Percentiles rank a stretch among this genome's conserved stretches.
phyloP scores from a whole-genome alignment of 805 yeast species.

The Teunomyces tritomae region DNA sequence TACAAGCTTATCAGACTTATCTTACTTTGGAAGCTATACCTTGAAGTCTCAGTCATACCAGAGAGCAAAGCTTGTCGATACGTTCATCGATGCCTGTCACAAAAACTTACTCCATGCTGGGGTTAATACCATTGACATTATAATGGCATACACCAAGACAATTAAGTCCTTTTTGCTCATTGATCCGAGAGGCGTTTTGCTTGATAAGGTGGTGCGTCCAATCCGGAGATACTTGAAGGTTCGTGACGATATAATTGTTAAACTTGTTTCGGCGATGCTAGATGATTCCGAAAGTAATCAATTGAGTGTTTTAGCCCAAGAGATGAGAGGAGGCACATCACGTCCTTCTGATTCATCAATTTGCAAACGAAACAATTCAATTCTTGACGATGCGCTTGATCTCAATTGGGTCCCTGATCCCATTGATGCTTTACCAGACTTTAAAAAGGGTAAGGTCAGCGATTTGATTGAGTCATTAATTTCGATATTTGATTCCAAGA shows the following conservation, averaged over 20 bases:
- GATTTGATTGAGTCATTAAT: conserved; percentile 72
- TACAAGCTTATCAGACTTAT: conserved; percentile 7
- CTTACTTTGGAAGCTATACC: conserved; percentile 16
- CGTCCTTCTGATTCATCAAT: conserved; percentile 4
- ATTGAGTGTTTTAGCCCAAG: conserved; percentile 53
- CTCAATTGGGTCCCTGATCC: conserved; percentile 83
- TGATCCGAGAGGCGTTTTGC: conserved; percentile 84
- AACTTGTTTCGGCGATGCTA: conserved; percentile 70
- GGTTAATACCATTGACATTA: conserved; percentile 69
- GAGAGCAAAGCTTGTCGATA: conserved; percentile 49
- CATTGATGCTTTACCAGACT: conserved; percentile 85
- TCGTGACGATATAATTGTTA: conserved; percentile 68
- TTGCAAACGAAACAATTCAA: background rate
- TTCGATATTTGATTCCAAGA: conserved; percentile 70
- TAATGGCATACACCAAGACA: conserved; percentile 66
- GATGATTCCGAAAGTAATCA: conserved; percentile 40
- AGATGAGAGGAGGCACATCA: conserved; percentile 35
- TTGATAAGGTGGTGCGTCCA: conserved; percentile 76
- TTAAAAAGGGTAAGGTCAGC: conserved; percentile 54
- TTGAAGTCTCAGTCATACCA: conserved; percentile 37
- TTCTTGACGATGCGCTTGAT: conserved; percentile 36
- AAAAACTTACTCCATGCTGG: conserved; percentile 70
- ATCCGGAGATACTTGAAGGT: conserved; percentile 69
- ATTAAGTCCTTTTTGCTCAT: conserved; percentile 68
- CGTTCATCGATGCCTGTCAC: conserved; percentile 46